Evolutionary conservation across 495 filamentous ascomycete genomes (phyloP), one percentile per base, ranked within the genome.

Genomic region (Hypomontagnella monticulosa): DNA sequence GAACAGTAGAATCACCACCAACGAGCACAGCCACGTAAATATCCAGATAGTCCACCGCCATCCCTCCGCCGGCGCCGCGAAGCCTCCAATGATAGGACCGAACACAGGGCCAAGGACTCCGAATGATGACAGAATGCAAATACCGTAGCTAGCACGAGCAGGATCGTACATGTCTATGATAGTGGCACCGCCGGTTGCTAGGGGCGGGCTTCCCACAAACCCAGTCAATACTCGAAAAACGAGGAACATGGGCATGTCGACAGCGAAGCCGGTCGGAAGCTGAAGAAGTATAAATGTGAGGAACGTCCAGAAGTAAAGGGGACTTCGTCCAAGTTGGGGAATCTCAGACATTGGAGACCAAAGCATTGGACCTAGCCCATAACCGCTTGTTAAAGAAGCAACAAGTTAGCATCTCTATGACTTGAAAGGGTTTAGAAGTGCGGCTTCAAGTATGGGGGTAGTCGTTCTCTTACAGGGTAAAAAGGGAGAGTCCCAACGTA

Each of bases 401-500:
- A 14, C 23, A 27, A 3, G 6, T 27, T 6, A 27, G 23, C 6
- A 27, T 27, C 6, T n/a, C n/a, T n/a, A n/a, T n/a, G n/a, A n/a
- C n/a, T n/a, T n/a, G n/a, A 27, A 27, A 27, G 2, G 23, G 23
- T 27, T 27, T 27, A n/a, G n/a, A n/a, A n/a, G n/a, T n/a, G n/a
- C n/a, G n/a, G n/a, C n/a, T n/a, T n/a, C n/a, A 6, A 27, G 23
- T 27, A 27, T 27, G 23, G 23, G 23, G 6, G 2, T 2, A 27
- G 2, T 27, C 3, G 23, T 27, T 27, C 23, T 27, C 23, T 34
- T 55, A 79, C 82, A 70, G 70, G 1, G 84, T 75, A 37, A 80
- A 82, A n/a, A 85, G 73, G 0, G 83, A 79, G 1, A 84, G 70
- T 12, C 81, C 83, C 6, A 85, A 64, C n/a, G 61, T 76, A 6